phyloP scores from a whole-genome alignment of 352 stramenopile species.

The Achlya hypogyna region DNA sequence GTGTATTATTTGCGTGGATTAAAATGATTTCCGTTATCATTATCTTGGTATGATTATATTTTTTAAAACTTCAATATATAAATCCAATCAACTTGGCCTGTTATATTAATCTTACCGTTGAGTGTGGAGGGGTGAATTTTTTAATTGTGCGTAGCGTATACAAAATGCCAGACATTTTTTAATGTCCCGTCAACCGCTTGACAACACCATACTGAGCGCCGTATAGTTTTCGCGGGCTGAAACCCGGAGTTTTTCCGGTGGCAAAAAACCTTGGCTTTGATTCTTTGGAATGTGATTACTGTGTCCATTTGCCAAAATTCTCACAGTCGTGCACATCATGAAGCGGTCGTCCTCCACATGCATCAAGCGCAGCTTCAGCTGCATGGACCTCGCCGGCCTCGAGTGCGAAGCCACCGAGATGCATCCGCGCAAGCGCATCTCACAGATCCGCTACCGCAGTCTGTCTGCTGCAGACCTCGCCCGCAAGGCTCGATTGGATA shows the following conservation, averaged over 20 bases:
- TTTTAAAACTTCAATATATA: background rate
- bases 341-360: conserved; percentile 2
- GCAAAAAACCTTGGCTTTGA: background rate
- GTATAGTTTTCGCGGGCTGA: background rate
- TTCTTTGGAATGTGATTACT: conserved; percentile 6
- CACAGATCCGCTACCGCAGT: conserved; percentile 1
- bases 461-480: background rate
- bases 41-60: background rate
- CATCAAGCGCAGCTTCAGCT: conserved; percentile 17
- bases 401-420: background rate
- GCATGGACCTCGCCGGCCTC: conserved; percentile 8
- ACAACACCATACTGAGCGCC: background rate
- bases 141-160: background rate
- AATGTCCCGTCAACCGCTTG: background rate
- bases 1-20: background rate
- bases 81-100: background rate
- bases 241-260: conserved; percentile 5
- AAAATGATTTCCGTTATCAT: background rate
- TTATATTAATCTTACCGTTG: background rate
- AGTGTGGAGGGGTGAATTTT: no score
- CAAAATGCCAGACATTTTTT: background rate
- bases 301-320: conserved; percentile 2
- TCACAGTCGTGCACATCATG: background rate
- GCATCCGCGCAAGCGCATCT: background rate
- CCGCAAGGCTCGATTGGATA: background rate